Base-by-base conservation (phyloP, 129 eudicot species). In the Pseudognaphalium luteoalbum region DNA sequence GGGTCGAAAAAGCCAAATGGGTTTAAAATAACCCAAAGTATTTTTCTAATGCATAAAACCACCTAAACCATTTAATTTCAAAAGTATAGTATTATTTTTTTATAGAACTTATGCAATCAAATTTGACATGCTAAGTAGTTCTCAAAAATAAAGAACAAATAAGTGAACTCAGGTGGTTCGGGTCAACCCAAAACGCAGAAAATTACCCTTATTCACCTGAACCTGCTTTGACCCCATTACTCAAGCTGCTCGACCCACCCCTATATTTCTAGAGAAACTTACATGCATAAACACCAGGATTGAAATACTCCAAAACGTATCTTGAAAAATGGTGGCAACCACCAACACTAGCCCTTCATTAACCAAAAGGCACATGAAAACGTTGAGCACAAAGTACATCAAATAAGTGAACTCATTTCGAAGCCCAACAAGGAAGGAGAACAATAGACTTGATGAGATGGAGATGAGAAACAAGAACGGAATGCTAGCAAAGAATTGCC, bases 391-490 rank as follows among this genome's bases (percentile, higher is more conserved):
- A 51, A 92, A 92, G 81, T 92, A 92, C 92, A 92, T 86, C 87
- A 92, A 76, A 85, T 87, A 81, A 83, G 87, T 77, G 88, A 92
- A 92, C 71, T 92, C 89, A 29, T 85, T 85, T 16, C 88, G 85
- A 32, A 92, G 85, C 63, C 98, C 96, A 5, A 88, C 68, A 11
- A 92, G 91, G 68, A 92, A 92, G 76, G 88, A 92, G 88, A 92
- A 92, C 72, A 89, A 88, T 20, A 92, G 82, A 76, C 98, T 87
- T 32, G 96, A 89, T 25, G 94, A 90, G 67, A 92, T 81, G 35
- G 98, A 88, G 73, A 88, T 86, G 42, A 92, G 89, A 77, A 92
- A 88, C 85, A 92, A 78, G 81, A 92, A 89, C 7, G 98, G 96
- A n/a, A 92, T 81, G 64, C 98, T 92, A 42, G 96, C 87, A 17